A percentile compares a stretch with the other conserved stretches of the same genome.
phyloP scores from a whole-genome alignment of 2,329 filamentous ascomycete species.

The Hyphodiscus sp. region DNA sequence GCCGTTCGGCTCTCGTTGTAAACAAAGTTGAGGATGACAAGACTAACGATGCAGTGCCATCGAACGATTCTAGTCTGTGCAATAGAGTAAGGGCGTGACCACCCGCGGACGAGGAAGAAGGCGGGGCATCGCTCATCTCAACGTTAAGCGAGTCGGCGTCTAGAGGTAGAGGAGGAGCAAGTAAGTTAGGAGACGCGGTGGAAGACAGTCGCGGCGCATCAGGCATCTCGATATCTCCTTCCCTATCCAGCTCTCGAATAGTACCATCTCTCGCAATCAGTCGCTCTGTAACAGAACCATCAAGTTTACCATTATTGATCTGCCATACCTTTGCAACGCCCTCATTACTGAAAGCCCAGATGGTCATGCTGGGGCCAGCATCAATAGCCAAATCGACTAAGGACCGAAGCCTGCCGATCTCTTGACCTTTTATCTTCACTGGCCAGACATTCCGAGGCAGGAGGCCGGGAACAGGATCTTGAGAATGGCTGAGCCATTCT shows the following conservation, averaged over 20 bases:
- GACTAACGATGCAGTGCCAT: constrained; percentile 14
- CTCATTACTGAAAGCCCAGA: constrained; percentile 45
- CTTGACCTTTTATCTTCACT: constrained; percentile 41
- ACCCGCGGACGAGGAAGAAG: neutral
- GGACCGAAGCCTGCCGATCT: constrained; percentile 39
- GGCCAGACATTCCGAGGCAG: constrained; percentile 37
- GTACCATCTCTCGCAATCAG: constrained; percentile 27
- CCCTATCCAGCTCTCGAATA: constrained; percentile 16
- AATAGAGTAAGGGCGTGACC: neutral
- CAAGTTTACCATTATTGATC: constrained; percentile 29
- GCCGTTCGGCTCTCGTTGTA: neutral
- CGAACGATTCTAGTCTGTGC: constrained; percentile 15
- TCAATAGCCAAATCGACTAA: constrained; percentile 45
- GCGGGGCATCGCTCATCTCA: neutral
- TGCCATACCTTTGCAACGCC: constrained; percentile 42
- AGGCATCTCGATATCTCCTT: constrained; percentile 14
- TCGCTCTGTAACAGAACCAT: constrained; percentile 4
- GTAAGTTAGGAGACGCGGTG: neutral
- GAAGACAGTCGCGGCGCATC: neutral
- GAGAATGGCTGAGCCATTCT: constrained; percentile 29
- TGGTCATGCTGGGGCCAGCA: constrained; percentile 36
- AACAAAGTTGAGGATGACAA: neutral
- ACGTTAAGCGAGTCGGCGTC: constrained; percentile 19
- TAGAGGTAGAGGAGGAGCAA: neutral
- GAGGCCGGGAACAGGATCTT: constrained; percentile 15